phyloP scores from a whole-genome alignment of 225 moss, liverwort and hornwort species.

The Sphagnum tenellum region DNA sequence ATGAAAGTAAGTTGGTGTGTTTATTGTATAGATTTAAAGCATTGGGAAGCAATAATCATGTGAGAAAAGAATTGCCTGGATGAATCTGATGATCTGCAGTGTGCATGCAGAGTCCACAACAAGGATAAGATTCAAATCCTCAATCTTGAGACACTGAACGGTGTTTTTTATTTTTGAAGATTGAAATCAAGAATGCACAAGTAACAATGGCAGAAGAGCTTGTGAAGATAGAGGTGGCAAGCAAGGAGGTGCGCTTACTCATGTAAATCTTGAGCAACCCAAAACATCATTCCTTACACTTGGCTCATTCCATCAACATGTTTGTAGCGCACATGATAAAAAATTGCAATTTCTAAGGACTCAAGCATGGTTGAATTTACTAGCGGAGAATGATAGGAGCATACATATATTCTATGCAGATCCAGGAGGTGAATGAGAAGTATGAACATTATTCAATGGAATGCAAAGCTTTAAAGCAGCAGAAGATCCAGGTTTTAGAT shows the following conservation, averaged over 20 bases:
- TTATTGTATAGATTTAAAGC: no score
- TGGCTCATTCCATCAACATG: background rate
- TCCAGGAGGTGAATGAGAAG: conserved; percentile 19
- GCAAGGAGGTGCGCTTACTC: conserved; percentile 53
- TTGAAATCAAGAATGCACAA: conserved; percentile 18
- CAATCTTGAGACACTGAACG: no score
- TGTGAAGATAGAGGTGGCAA: conserved; percentile 14
- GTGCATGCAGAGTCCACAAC: no score
- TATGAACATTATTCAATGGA: conserved; percentile 21
- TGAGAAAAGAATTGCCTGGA: no score
- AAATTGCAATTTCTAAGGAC: no score
- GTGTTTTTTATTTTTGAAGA: conserved; percentile 3
- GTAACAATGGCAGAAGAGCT: conserved; percentile 17
- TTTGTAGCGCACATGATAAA: no score
- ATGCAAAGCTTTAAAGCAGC: conserved; percentile 13
- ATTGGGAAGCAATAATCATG: no score
- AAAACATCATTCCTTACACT: background rate
- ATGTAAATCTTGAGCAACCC: conserved; percentile 8
- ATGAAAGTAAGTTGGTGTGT: conserved; percentile 41
- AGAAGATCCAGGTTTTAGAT: conserved; percentile 17
- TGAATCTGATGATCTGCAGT: no score
- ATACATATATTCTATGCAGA: conserved; percentile 11
- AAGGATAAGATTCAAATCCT: no score
- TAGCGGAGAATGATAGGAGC: no score
- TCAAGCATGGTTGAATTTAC: no score